phyloP scores from a whole-genome alignment of 306 rosid species.

The Rosa chinensis region DNA sequence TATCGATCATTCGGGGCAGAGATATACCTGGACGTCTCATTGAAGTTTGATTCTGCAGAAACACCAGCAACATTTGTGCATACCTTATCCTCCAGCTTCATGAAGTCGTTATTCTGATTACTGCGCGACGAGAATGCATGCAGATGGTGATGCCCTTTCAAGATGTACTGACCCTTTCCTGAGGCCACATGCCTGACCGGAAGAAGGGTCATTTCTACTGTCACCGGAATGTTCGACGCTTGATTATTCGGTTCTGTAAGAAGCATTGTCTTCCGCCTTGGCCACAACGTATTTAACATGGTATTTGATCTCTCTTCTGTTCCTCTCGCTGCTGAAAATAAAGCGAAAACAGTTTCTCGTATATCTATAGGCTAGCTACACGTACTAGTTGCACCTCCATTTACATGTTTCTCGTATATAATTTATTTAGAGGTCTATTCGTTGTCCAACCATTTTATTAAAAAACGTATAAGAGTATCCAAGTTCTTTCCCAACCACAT shows the following conservation, averaged over 20 bases:
- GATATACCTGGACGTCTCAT: conserved; percentile 32
- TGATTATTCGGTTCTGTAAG: conserved; percentile 3
- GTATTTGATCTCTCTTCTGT: conserved; percentile 30
- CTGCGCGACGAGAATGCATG: neutral
- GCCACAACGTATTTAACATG: too few species aligned
- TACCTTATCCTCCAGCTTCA: conserved; percentile 24
- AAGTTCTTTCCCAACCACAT: too few species aligned
- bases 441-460: too few species aligned
- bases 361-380: too few species aligned
- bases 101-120: conserved; percentile 13
- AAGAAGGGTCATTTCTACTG: conserved; percentile 19
- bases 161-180: conserved; percentile 20
- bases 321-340: neutral
- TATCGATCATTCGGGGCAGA: neutral
- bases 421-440: too few species aligned
- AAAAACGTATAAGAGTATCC: too few species aligned
- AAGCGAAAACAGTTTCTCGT: neutral
- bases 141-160: conserved; percentile 10
- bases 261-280: too few species aligned
- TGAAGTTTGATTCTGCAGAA: conserved; percentile 25
- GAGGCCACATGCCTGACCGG: conserved; percentile 3
- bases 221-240: conserved; percentile 17
- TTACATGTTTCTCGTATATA: too few species aligned
- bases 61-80: neutral
- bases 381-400: too few species aligned